Percentiles rank a stretch among this genome's conserved stretches.
Conservation (phyloP, 2,329 filamentous ascomycete species). For the Sporothrix humicola region DNA sequence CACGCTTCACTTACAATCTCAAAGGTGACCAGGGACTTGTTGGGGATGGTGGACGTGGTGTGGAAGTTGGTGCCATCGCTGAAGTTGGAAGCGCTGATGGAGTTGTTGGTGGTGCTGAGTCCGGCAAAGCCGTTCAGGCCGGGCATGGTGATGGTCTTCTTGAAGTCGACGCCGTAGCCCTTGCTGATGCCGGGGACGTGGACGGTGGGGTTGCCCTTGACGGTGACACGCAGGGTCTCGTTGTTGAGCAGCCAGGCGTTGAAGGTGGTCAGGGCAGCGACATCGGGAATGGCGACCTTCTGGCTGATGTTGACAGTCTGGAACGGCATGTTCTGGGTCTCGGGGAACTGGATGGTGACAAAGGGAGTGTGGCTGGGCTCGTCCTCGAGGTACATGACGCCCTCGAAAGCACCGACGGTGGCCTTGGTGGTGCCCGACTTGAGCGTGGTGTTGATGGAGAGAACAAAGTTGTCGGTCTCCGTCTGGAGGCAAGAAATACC, state of each 20-base stretch:
- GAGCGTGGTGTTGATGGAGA: constrained; percentile 64
- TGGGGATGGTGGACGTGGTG: constrained; percentile 65
- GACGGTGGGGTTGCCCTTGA: constrained; percentile 59
- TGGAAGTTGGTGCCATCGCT: constrained; percentile 64
- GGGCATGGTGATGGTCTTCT: constrained; percentile 55
- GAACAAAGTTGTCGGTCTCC: constrained; percentile 51
- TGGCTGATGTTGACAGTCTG: constrained; percentile 61
- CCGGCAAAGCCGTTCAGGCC: constrained; percentile 63
- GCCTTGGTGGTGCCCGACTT: constrained; percentile 59
- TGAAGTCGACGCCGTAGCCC: constrained; percentile 59
- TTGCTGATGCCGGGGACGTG: constrained; percentile 56
- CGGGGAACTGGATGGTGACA: constrained; percentile 57
- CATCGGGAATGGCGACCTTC: constrained; percentile 53
- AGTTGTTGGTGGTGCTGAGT: constrained; percentile 57
- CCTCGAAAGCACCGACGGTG: constrained; percentile 57
- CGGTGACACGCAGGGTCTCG: constrained; percentile 56
- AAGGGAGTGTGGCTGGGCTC: constrained; percentile 55
- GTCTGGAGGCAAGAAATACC: constrained; percentile 57
- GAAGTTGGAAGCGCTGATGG: constrained; percentile 51
- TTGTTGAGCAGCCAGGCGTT: constrained; percentile 60
- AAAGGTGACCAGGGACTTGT: constrained; percentile 67
- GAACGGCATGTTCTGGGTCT: constrained; percentile 55
- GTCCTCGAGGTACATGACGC: constrained; percentile 62
- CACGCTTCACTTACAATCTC: constrained; percentile 59
- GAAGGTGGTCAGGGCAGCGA: constrained; percentile 59